phyloP scores from a whole-genome alignment of 2,329 filamentous ascomycete genomes.

The Stagonosporopsis vannaccii region DNA sequence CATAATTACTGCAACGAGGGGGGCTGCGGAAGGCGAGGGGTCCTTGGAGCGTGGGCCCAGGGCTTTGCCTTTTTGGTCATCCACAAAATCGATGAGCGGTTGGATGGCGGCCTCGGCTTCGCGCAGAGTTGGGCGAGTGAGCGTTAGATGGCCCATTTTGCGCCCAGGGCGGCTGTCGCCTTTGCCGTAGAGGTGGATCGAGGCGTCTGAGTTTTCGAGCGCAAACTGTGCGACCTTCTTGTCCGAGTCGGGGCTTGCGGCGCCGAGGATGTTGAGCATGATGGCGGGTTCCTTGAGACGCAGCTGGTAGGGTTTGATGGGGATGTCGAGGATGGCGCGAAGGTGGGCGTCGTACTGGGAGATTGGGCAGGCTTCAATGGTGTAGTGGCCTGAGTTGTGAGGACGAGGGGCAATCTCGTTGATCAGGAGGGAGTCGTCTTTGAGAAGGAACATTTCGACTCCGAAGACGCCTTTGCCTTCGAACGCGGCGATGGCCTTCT shows the following conservation, averaged over 20 bases:
- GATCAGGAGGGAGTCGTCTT: constrained; percentile 74
- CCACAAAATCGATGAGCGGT: constrained; percentile 71
- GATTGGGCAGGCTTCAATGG: constrained; percentile 87
- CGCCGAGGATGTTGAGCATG: constrained; percentile 84
- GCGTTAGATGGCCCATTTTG: constrained; percentile 94
- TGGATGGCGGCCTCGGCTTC: constrained; percentile 73
- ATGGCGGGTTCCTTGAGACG: constrained; percentile 68
- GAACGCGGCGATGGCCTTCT: constrained; percentile 79
- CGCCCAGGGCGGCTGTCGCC: constrained; percentile 80
- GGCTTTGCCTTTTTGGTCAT: constrained; percentile 59
- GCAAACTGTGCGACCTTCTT: constrained; percentile 64
- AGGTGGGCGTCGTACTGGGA: constrained; percentile 95
- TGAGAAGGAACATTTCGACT: constrained; percentile 91
- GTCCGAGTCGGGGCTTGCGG: constrained; percentile 70
- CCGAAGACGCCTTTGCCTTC: constrained; percentile 93
- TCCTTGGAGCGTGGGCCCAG: constrained; percentile 24
- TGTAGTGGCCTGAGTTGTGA: constrained; percentile 95
- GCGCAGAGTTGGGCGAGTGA: constrained; percentile 73
- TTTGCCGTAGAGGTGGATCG: constrained; percentile 92
- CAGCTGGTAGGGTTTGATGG: constrained; percentile 61
- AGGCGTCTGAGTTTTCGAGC: constrained; percentile 64
- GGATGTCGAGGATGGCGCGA: constrained; percentile 77
- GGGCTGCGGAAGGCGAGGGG: constrained; percentile 46
- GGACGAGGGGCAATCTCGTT: constrained; percentile 86
- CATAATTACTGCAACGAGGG: constrained; percentile 80